Percentiles rank a stretch among this genome's conserved stretches.
Conservation (phyloP, 1,284 basidiomycete genomes). For the Boletellus deceptivus region DNA sequence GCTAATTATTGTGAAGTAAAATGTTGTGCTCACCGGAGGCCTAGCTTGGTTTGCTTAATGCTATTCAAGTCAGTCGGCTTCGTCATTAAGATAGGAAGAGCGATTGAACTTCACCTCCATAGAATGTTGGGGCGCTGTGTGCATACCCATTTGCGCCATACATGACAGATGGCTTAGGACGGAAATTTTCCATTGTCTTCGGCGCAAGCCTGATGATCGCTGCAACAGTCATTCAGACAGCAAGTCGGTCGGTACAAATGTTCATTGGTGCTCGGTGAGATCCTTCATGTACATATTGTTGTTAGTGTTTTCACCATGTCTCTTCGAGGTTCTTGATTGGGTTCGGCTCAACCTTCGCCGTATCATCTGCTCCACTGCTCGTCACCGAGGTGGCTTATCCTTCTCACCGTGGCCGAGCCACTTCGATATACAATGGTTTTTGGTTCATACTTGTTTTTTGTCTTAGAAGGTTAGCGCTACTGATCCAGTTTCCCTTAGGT, state of each 20-base stretch:
- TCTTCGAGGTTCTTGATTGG: slow-evolving; percentile 59
- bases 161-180: slow-evolving; percentile 63
- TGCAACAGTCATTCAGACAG: slow-evolving; percentile 64
- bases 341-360: slow-evolving; percentile 71
- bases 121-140: background rate
- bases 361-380: slow-evolving; percentile 65
- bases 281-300: too few relatives aligned
- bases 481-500: slow-evolving; percentile 21
- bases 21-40: background rate
- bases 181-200: slow-evolving; percentile 55
- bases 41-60: slow-evolving; percentile 64
- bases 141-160: slow-evolving; percentile 56
- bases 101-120: background rate
- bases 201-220: slow-evolving; percentile 61
- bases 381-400: slow-evolving; percentile 78
- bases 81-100: too few relatives aligned
- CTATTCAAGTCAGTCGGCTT: slow-evolving; percentile 56
- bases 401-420: slow-evolving; percentile 66
- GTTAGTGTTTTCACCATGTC: slow-evolving; percentile 19
- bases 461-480: background rate
- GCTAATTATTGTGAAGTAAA: background rate
- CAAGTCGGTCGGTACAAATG: slow-evolving; percentile 69
- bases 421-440: slow-evolving; percentile 71
- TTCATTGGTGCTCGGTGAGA: slow-evolving; percentile 66
- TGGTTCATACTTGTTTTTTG: slow-evolving; percentile 38